Evolutionary conservation across 1,284 basidiomycete species (phyloP).

Genomic region (Austropuccinia psidii): DNA sequence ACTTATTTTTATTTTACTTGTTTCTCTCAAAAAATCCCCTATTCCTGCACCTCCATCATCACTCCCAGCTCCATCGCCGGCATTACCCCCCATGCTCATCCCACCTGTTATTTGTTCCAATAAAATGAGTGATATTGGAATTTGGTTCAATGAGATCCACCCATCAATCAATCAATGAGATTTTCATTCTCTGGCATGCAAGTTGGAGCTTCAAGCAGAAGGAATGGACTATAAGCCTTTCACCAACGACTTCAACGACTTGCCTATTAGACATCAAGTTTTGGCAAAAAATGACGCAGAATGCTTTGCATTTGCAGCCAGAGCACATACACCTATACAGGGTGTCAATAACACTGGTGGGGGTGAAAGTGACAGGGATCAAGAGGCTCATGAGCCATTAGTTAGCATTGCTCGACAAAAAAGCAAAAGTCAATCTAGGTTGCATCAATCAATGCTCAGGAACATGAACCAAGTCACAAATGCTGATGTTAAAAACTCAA

Average conservation of each 20-base stretch:
- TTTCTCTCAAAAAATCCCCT: too few relatives aligned
- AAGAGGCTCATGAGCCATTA: background rate
- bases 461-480: too few relatives aligned
- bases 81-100: constrained; percentile 16
- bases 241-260: constrained; percentile 1
- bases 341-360: background rate
- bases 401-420: background rate
- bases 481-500: too few relatives aligned
- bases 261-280: background rate
- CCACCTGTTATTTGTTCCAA: background rate
- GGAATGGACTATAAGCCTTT: constrained; percentile 28
- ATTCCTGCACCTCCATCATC: background rate
- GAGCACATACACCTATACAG: background rate
- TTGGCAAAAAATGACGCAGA: constrained; percentile 22
- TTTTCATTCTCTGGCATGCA: constrained; percentile 18
- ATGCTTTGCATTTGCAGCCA: background rate
- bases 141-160: constrained; percentile 36
- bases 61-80: background rate
- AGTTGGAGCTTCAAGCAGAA: constrained; percentile 30
- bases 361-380: constrained; percentile 1
- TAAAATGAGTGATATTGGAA: constrained; percentile 20
- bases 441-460: background rate
- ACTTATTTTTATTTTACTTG: background rate
- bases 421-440: background rate
- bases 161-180: background rate